Conservation (phyloP, 768 basidiomycete genomes). For the Tremella fuciformis region DNA sequence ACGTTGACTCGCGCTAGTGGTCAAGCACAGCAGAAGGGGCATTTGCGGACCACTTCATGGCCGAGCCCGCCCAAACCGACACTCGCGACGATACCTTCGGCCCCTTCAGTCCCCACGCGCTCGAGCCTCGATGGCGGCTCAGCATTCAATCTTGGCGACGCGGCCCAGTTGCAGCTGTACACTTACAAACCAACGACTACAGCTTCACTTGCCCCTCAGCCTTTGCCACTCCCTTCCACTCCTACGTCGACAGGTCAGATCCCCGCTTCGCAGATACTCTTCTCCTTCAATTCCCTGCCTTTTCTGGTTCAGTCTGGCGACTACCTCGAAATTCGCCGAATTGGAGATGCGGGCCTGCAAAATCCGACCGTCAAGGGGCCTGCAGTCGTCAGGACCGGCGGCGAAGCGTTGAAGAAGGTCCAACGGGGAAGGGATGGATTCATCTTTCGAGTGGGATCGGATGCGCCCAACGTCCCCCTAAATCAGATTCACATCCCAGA, state of each 20-base stretch:
- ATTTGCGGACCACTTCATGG: conserved; percentile 25
- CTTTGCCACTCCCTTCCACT: conserved; percentile 32
- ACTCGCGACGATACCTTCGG: conserved; percentile 23
- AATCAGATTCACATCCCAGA: conserved; percentile 44
- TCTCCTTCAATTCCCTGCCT: conserved; percentile 33
- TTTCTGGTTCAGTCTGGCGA: conserved; percentile 35
- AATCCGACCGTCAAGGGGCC: background rate
- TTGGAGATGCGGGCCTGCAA: conserved; percentile 6
- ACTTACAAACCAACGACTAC: conserved; percentile 32
- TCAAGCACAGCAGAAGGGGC: conserved; percentile 1
- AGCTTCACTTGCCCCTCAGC: conserved; percentile 15
- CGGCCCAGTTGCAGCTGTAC: conserved; percentile 27
- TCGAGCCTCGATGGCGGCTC: conserved; percentile 21
- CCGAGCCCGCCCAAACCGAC: conserved; percentile 22
- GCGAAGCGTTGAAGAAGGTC: conserved; percentile 34
- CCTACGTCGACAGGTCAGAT: conserved; percentile 6
- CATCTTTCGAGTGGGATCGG: conserved; percentile 37
- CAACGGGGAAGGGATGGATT: conserved; percentile 37
- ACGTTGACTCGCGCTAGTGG: background rate
- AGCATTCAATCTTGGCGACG: conserved; percentile 14
- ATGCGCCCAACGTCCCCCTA: conserved; percentile 29
- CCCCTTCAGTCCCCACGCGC: conserved; percentile 26
- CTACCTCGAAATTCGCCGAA: conserved; percentile 42
- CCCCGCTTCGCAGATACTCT: conserved; percentile 24
- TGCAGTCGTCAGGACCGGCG: conserved; percentile 59